phyloP scores from a whole-genome alignment of 192 early-diverging fungal genomes.

The Gryganskiella cystojenkinii region DNA sequence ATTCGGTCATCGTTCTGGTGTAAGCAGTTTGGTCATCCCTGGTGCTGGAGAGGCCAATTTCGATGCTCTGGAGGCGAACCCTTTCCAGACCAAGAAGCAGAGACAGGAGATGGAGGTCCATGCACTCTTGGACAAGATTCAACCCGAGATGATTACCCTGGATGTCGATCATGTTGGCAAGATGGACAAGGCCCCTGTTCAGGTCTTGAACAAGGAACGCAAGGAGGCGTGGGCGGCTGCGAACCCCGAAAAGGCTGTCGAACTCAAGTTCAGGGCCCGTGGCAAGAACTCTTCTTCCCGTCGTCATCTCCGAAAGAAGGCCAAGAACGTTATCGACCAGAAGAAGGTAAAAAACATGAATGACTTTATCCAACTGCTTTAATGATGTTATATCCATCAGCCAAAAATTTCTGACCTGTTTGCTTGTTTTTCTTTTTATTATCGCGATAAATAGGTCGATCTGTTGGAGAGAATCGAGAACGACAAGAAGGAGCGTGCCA shows the following conservation, averaged over 20 bases:
- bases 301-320: conserved; percentile 81
- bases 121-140: conserved; percentile 90
- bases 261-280: conserved; percentile 68
- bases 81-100: conserved; percentile 90
- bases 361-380: not conserved
- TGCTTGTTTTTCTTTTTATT: not conserved
- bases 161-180: conserved; percentile 86
- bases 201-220: conserved; percentile 68
- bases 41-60: conserved; percentile 98
- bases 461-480: conserved; percentile 64
- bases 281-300: conserved; percentile 82
- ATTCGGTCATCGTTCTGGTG: conserved; percentile 80
- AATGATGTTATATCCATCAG: not conserved
- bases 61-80: conserved; percentile 92
- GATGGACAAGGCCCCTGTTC: conserved; percentile 73
- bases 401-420: not conserved
- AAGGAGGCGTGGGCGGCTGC: conserved; percentile 67
- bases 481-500: conserved; percentile 63
- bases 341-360: conserved; percentile 59
- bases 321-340: conserved; percentile 85
- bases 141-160: conserved; percentile 92
- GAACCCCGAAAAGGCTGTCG: conserved; percentile 56
- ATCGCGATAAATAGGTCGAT: conserved; percentile 37
- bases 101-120: conserved; percentile 91
- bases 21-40: conserved; percentile 86